These are phyloP conservation scores for Sporothrix mexicana DNA, from an alignment of 2,329 filamentous ascomycete genomes.

Conservation along the genomic window DNA sequence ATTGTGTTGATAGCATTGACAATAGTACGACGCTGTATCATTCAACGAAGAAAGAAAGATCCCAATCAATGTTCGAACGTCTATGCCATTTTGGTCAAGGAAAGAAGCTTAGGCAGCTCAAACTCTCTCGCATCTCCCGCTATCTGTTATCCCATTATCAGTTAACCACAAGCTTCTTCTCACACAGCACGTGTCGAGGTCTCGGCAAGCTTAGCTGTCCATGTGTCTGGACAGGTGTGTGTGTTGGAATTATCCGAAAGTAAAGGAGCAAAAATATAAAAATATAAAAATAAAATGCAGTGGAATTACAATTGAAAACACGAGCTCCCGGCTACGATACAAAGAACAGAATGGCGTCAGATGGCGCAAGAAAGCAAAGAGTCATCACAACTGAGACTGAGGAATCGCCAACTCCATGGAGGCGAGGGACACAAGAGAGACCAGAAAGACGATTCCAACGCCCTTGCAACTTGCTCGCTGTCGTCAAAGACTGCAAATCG, in stretches of 20 bases:
- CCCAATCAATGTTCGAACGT: no score
- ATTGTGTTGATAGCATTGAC: not conserved
- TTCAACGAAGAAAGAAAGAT: not conserved
- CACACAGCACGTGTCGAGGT: not conserved
- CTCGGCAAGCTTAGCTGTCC: not conserved
- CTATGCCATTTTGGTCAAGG: not conserved
- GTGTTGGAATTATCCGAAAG: not conserved
- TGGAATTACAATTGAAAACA: not conserved
- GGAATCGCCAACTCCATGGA: no score
- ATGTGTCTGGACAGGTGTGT: conserved; percentile 17
- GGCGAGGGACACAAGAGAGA: no score
- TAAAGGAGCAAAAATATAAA: not conserved
- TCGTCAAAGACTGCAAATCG: not conserved
- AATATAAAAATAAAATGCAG: not conserved
- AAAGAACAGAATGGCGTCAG: conserved; percentile 30
- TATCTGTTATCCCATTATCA: not conserved
- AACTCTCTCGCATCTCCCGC: not conserved
- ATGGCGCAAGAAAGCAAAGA: conserved; percentile 27
- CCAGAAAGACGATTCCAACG: not conserved
- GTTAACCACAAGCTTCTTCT: no score
- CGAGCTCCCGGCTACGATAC: not conserved
- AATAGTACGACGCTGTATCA: no score
- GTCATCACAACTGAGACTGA: not conserved
- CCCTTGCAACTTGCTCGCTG: not conserved
- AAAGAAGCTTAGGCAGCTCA: not conserved